Base-by-base conservation (phyloP, 2,329 filamentous ascomycete genomes). In the Lecanosticta acicola region DNA sequence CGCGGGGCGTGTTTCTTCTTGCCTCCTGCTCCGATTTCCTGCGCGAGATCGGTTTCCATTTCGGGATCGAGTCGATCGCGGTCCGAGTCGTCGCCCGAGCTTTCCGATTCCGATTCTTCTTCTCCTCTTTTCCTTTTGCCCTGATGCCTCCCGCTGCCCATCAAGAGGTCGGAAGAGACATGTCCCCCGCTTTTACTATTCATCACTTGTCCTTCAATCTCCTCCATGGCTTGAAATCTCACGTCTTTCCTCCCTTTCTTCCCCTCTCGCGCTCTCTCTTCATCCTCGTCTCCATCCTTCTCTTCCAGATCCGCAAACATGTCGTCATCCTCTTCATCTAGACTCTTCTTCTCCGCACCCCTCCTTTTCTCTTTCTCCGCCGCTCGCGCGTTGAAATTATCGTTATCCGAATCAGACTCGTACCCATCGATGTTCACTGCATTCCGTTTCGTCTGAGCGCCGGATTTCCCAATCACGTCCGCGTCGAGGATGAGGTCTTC, bases 361-460 rank as follows among this genome's bases (percentile, higher is more conserved):
- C 69, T 65, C 11, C 67, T 66, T 9, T 66, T 67, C 38, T 54
- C 59, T n/a, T 57, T 48, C 44, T 53, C 53, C 32, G 54, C 49
- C 4, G 85, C 84, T 41, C 86, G 79, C 24, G 78, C 78, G 57
- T 93, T 80, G 66, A 95, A 94, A 36, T 86, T 89, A 63, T 97
- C 93, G 54, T 94, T 91, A 42, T 91, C 94, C 46, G 78, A 81
- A 68, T 98, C 93, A 8, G 85, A 93, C 58, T 97, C 91, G 70
- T 97, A 98, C 41, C 93, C 93, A 62, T 97, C 93, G 33, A 98
- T 81, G 61, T 97, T 96, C 45, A 98, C 87, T 0, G 91, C 93
- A 56, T 91, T 91, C 52, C 93, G 87, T 66, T 95, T 95, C 0
- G 88, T 87, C 33, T 81, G 78, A 24, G 80, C 77, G 1, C 80